phyloP scores from a whole-genome alignment of 306 rosid genomes.

The Potentilla sterilis region DNA sequence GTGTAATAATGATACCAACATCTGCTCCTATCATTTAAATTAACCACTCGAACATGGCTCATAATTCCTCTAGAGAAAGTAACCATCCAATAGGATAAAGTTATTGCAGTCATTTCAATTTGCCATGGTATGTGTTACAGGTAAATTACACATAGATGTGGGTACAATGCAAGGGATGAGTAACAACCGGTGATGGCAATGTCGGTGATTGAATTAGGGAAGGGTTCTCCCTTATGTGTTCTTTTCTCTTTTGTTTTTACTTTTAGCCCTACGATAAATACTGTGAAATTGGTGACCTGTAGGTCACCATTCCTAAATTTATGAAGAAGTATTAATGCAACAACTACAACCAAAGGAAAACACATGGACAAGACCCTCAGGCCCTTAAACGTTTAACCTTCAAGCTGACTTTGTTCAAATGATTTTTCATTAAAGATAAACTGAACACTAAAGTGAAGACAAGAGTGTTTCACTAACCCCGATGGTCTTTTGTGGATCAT shows the following conservation, averaged over 20 bases:
- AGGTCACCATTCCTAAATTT: background rate
- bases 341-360: background rate
- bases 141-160: background rate
- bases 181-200: background rate
- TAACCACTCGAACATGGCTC: background rate
- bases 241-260: background rate
- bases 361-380: background rate
- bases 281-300: background rate
- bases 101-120: background rate
- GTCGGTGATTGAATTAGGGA: background rate
- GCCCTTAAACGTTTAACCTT: background rate
- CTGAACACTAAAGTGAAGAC: background rate
- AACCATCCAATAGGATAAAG: background rate
- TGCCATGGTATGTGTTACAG: background rate
- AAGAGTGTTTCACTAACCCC: constrained; percentile 46
- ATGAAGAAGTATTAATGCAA: background rate
- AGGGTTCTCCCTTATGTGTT: background rate
- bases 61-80: background rate
- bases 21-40: background rate
- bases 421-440: constrained; percentile 12
- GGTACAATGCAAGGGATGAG: background rate
- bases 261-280: background rate
- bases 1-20: background rate
- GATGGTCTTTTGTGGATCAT: constrained; percentile 61
- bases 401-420: background rate